A percentile compares a stretch with the other conserved stretches of the same genome.
phyloP scores from a whole-genome alignment of 1,284 basidiomycete species.

The Cutaneotrichosporon spelunceum region DNA sequence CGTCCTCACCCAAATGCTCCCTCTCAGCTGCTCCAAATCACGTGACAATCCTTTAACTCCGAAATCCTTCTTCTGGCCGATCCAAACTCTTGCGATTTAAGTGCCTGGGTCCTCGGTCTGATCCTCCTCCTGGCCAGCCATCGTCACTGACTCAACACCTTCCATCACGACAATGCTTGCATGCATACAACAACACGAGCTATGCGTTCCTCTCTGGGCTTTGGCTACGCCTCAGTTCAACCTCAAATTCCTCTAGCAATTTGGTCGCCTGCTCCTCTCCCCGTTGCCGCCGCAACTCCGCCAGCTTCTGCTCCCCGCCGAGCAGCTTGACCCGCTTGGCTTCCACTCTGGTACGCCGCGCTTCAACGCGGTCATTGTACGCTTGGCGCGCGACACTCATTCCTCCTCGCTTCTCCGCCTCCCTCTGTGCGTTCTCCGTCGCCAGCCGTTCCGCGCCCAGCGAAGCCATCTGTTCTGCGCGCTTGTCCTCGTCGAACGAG shows the following conservation, averaged over 20 bases:
- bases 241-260: constrained; percentile 37
- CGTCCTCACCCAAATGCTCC: not conserved
- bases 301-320: constrained; percentile 41
- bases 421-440: constrained; percentile 64
- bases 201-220: not conserved
- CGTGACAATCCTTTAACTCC: not conserved
- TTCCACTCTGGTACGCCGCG: constrained; percentile 69
- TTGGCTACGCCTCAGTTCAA: constrained; percentile 24
- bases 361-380: constrained; percentile 77
- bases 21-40: not conserved
- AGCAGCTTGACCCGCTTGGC: constrained; percentile 70
- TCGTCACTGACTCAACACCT: not conserved
- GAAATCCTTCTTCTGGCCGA: not conserved
- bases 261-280: constrained; percentile 38
- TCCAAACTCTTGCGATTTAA: not conserved
- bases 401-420: constrained; percentile 24
- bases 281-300: constrained; percentile 17
- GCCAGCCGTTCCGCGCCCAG: constrained; percentile 65
- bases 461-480: constrained; percentile 73
- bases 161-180: not conserved
- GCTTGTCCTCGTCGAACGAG: constrained; percentile 70
- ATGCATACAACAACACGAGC: not conserved
- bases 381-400: constrained; percentile 59
- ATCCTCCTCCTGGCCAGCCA: not conserved
- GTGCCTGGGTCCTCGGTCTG: not conserved